A percentile compares a stretch with the other conserved stretches of the same genome.
Conservation (phyloP, 306 rosid species). For the Malus domestica region DNA sequence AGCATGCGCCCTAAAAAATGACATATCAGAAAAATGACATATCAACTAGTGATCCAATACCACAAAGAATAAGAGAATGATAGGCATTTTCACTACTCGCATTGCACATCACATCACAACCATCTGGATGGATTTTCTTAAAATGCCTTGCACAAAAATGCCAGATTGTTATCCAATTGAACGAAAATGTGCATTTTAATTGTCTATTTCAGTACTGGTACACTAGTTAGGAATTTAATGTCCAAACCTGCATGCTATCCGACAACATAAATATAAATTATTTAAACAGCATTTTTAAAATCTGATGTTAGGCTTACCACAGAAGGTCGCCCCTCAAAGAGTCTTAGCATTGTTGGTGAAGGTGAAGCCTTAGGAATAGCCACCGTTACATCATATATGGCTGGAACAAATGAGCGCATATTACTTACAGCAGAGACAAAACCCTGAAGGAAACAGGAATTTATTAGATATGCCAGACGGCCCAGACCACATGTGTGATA, state of each 20-base stretch:
- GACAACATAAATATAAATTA: not conserved
- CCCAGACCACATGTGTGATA: not conserved
- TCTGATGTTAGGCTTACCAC: constrained; percentile 49
- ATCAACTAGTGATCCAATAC: not conserved
- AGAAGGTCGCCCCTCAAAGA: constrained; percentile 76
- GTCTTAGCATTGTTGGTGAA: constrained; percentile 87
- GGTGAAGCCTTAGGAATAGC: constrained; percentile 77
- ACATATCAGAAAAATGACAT: not conserved
- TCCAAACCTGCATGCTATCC: not conserved
- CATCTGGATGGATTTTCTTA: not conserved
- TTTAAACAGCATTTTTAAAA: not conserved
- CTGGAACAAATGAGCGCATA: constrained; percentile 87
- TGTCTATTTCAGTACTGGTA: not conserved
- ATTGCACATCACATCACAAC: not conserved
- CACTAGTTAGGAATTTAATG: not conserved
- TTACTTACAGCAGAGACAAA: constrained; percentile 73
- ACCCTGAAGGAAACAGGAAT: constrained; percentile 50
- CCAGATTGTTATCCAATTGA: not conserved
- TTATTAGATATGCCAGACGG: not conserved
- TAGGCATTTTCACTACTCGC: not conserved
- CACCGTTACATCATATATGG: constrained; percentile 69
- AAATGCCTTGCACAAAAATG: not conserved
- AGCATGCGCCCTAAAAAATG: not conserved
- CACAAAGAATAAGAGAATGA: not conserved
- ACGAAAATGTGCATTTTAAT: not conserved